Percentiles rank a stretch among this genome's conserved stretches.
Conservation (phyloP, 1,139 yeast genomes). For the Protomyces lactucae-debilis region DNA sequence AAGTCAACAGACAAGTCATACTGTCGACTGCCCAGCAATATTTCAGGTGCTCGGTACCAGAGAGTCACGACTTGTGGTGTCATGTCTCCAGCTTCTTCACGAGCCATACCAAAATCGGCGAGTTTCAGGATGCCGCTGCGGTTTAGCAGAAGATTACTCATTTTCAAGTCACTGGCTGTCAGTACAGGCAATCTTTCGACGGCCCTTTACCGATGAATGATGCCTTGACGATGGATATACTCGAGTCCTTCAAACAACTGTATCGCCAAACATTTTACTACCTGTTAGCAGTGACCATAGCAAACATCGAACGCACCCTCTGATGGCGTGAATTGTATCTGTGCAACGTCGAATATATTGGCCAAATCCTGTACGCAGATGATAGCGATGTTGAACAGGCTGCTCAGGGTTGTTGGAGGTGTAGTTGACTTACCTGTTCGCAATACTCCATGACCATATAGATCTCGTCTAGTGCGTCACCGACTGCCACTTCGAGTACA, state of each 20-base stretch:
- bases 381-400: constrained; percentile 10
- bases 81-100: constrained; percentile 32
- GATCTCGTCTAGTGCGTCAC: constrained; percentile 41
- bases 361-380: constrained; percentile 27
- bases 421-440: constrained; percentile 31
- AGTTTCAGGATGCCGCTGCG: constrained; percentile 51
- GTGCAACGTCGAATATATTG: constrained; percentile 24
- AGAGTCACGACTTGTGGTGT: constrained; percentile 38
- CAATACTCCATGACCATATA: constrained; percentile 33
- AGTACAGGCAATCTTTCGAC: constrained; percentile 42
- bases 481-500: constrained; percentile 73
- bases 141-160: constrained; percentile 58
- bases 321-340: constrained; percentile 25
- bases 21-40: constrained; percentile 51
- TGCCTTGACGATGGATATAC: constrained; percentile 38
- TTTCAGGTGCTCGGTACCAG: constrained; percentile 47
- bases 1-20: constrained; percentile 54
- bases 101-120: constrained; percentile 55
- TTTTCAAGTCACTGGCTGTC: constrained; percentile 53
- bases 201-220: constrained; percentile 4
- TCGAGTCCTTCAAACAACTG: constrained; percentile 68
- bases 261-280: constrained; percentile 52
- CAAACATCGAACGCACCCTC: constrained; percentile 9
- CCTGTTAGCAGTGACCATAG: background rate
- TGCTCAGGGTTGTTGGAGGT: background rate